Base-by-base conservation (phyloP, 2,329 filamentous ascomycete species). In the Colletotrichum coccodes region DNA sequence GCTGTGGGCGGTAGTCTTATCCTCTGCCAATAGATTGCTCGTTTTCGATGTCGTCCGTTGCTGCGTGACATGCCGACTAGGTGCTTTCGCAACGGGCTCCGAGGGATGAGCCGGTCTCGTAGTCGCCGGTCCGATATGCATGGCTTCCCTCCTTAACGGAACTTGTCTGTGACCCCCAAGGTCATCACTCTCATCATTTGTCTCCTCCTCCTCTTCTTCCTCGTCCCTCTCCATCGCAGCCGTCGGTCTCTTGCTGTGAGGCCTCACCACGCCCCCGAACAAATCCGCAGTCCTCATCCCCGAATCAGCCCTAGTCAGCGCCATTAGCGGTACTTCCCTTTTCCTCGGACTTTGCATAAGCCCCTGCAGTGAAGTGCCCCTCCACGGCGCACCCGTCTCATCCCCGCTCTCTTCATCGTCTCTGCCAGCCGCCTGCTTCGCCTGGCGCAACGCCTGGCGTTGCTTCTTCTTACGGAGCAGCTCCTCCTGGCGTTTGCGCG, bases 341-440 rank as follows among this genome's bases (percentile, higher is more conserved):
- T 78, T 79, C 58, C 76, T 75, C 28, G 80, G 81, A 16, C 78
- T 81, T 60, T 85, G 80, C 79, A 86, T 81, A 47, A 86, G 74
- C 2, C 83, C 81, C 61, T 79, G 74, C 32, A 86, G 71, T 5
- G 80, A 79, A 1, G 77, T 77, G 0, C 77, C 77, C 23, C 73
- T 72, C 72, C 74, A 78, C 1, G 76, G 72, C 56, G 68, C 60
- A n/a, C 66, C 70, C 7, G 63, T 69, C 12, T 77, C 74, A 11
- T 78, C 78, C 34, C 75, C 78, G 18, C 71, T 76, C 18, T 78
- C 76, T 18, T 78, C 72, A 21, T 73, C 73, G 49, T 70, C 63
- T 26, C 66, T 52, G 36, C 71, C 70, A 18, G 73, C 60, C 0
- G 63, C 44, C 32, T 34, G 68, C 66, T 71, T 50, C 64, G 71